These are phyloP conservation scores for Schrenkiella parvula DNA, from an alignment of 345 rosid genomes.

Conservation along the genomic window DNA sequence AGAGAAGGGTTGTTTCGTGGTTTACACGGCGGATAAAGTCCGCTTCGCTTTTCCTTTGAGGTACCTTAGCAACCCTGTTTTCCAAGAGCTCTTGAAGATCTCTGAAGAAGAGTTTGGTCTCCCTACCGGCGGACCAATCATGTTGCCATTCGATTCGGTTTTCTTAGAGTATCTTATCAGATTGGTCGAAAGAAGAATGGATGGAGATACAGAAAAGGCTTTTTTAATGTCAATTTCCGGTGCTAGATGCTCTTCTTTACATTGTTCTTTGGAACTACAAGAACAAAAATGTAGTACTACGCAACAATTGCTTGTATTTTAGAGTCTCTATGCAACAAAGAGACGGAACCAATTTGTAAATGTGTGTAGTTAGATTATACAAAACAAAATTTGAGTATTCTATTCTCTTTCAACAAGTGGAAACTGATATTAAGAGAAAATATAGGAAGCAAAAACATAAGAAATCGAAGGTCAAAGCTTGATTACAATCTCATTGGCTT, in stretches of 20 bases:
- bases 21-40: conserved; percentile 27
- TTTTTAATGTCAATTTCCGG: conserved; percentile 19
- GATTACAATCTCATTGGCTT: no score
- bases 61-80: conserved; percentile 19
- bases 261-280: background rate
- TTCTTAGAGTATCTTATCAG: conserved; percentile 29
- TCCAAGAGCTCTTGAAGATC: conserved; percentile 36
- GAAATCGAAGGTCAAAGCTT: no score
- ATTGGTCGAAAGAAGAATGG: conserved; percentile 12
- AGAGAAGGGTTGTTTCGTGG: conserved; percentile 34
- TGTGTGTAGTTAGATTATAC: background rate
- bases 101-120: conserved; percentile 42
- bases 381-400: background rate
- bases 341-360: background rate
- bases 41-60: conserved; percentile 20
- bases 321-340: background rate
- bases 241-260: background rate
- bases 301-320: conserved; percentile 15
- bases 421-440: no score
- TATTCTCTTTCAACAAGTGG: background rate
- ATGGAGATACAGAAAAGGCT: conserved; percentile 33
- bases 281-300: background rate
- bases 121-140: conserved; percentile 28
- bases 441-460: no score
- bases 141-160: conserved; percentile 29